Evolutionary conservation across 73 alveolate species (phyloP), one percentile per base, ranked within the genome.

Genomic region (Paramecium sonneborni): DNA sequence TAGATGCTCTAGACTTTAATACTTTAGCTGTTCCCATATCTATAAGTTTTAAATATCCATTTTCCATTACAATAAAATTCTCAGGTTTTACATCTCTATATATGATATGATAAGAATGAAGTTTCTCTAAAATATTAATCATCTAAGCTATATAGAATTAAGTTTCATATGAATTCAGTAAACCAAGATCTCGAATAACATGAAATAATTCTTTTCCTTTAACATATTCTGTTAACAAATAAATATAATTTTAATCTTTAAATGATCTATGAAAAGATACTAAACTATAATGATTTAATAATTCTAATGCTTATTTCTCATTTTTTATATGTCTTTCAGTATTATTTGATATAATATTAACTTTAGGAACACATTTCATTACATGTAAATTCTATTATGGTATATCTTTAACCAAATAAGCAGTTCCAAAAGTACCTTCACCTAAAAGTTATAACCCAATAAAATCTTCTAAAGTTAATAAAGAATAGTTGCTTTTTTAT

Each of bases 31-130:
- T 94, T 11, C 97, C 97, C 87, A 94, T 93, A 88, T 94, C 97
- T 10, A 94, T 93, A 26, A 94, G 52, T 94, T 93, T 95, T n/a
- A 95, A 88, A 38, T 86, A 95, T 1, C 97, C 97, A 24, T 68
- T 26, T 23, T 39, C 76, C 30, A 48, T 86, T 2, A 95, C 96
- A 24, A 94, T 94, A 28, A 94, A 85, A 76, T 94, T 94, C 82
- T 94, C 97, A 37, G 97, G 97, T n/a, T 93, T 95, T 39, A 95
- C 68, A 93, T 95, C 97, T 44, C 97, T 82, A 76, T 95, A 95
- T 23, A 95, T 93, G 41, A 93, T 90, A 48, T 93, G 87, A 44
- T 93, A 70, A 30, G 92, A 41, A 67, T 95, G 97, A 26, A 95
- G 92, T 86, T 95, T 87, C 67, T 95, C 94, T 34, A 95, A 85